phyloP scores from a whole-genome alignment of 176 grass and related monocot species.

The Oryza officinalis region DNA sequence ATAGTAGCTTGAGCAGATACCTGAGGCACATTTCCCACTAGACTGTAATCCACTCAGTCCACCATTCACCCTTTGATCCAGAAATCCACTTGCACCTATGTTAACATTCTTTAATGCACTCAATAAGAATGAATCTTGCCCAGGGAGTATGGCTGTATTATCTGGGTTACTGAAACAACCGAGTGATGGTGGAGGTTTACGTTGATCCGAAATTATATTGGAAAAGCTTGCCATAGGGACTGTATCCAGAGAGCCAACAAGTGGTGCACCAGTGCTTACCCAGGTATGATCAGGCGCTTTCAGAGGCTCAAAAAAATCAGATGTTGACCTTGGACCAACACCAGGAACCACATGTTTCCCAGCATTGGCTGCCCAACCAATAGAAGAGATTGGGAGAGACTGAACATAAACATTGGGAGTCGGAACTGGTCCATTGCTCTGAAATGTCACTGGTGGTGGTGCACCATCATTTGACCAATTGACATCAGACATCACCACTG shows the following conservation, averaged over 20 bases:
- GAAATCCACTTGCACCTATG: constrained; percentile 50
- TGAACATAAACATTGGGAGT: constrained; percentile 18
- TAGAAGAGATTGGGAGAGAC: constrained; percentile 33
- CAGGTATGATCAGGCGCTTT: constrained; percentile 25
- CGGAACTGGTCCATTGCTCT: constrained; percentile 1
- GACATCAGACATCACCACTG: constrained; percentile 28
- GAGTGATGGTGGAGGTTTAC: constrained; percentile 29
- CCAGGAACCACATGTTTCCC: constrained; percentile 21
- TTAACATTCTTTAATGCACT: constrained; percentile 55
- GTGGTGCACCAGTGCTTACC: constrained; percentile 33
- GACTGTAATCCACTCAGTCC: constrained; percentile 43
- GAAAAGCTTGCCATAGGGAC: constrained; percentile 31
- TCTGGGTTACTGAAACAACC: constrained; percentile 35
- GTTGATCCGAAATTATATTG: constrained; percentile 30
- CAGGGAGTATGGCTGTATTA: constrained; percentile 40
- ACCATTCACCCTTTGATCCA: constrained; percentile 51
- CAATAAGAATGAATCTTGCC: constrained; percentile 51
- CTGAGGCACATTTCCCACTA: constrained; percentile 28
- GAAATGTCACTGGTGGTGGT: background rate
- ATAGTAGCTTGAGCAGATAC: constrained; percentile 35
- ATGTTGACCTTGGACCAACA: constrained; percentile 29
- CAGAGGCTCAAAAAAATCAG: constrained; percentile 41
- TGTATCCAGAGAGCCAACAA: constrained; percentile 40
- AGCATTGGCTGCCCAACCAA: constrained; percentile 28
- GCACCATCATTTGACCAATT: constrained; percentile 10